Conservation (phyloP, 2,329 filamentous ascomycete genomes). For the Aureobasidium namibiae region DNA sequence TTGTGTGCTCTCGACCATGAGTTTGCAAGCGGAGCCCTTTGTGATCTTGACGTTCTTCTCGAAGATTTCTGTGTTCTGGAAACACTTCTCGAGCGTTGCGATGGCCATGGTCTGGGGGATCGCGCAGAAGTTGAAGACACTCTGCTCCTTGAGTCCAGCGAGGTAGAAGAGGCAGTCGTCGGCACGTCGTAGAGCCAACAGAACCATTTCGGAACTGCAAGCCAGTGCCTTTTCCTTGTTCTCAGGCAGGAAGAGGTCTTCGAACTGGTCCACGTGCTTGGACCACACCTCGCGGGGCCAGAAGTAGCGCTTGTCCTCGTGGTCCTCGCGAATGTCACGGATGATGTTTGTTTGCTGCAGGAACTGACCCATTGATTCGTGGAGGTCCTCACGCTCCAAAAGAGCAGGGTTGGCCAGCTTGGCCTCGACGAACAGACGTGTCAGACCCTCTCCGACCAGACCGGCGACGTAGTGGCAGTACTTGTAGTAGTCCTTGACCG, state of each 20-base stretch:
- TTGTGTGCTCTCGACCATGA: conserved; percentile 91
- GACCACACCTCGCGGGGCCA: conserved; percentile 97
- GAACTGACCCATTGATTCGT: conserved; percentile 95
- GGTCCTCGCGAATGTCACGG: conserved; percentile 86
- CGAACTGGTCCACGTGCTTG: conserved; percentile 83
- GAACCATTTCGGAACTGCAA: conserved; percentile 87
- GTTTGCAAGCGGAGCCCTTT: conserved; percentile 81
- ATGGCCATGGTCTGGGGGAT: conserved; percentile 98
- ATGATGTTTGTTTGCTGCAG: conserved; percentile 99
- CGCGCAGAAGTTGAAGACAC: conserved; percentile 97
- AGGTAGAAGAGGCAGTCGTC: conserved; percentile 98
- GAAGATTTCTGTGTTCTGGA: conserved; percentile 83
- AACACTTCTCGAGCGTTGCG: conserved; percentile 83
- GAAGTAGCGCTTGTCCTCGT: conserved; percentile 78
- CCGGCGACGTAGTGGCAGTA: conserved; percentile 99
- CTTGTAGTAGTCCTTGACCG: conserved; percentile 80
- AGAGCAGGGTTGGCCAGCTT: conserved; percentile 80
- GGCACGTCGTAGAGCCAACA: conserved; percentile 76
- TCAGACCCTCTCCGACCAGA: conserved; percentile 90
- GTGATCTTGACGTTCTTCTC: conserved; percentile 90
- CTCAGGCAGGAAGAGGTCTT: conserved; percentile 79
- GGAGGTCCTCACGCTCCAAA: conserved; percentile 67
- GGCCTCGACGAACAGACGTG: conserved; percentile 79
- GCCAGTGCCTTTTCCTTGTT: conserved; percentile 70
- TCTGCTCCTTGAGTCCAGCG: conserved; percentile 88